Percentiles rank a stretch among this genome's conserved stretches.
Conservation (phyloP, 345 rosid genomes). For the Brassica cretica region DNA sequence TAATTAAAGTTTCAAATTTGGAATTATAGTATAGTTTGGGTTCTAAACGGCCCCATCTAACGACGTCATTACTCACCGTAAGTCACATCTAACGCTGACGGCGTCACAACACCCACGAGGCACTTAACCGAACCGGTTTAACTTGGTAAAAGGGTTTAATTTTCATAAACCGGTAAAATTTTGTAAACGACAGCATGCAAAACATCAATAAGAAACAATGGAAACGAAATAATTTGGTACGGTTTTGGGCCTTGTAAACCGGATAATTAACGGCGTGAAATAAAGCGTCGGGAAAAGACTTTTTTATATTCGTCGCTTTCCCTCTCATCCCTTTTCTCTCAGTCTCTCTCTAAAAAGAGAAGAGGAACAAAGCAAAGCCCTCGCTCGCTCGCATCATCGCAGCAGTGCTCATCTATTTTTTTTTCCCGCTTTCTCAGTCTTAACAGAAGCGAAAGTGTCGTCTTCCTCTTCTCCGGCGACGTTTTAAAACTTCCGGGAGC, state of each 20-base stretch:
- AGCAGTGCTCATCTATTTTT: neutral
- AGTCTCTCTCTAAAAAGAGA: too few relatives aligned
- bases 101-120: neutral
- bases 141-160: neutral
- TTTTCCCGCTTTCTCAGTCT: neutral
- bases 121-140: slow-evolving; percentile 8
- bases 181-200: neutral
- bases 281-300: slow-evolving; percentile 57
- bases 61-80: neutral
- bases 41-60: slow-evolving; percentile 20
- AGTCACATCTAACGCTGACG: slow-evolving; percentile 29
- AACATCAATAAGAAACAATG: too few relatives aligned
- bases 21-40: slow-evolving; percentile 10
- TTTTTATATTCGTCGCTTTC: slow-evolving; percentile 39
- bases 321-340: slow-evolving; percentile 22
- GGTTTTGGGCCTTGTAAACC: neutral
- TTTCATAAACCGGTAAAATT: neutral
- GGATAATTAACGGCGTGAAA: too few relatives aligned
- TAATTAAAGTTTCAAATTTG: neutral
- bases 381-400: slow-evolving; percentile 19
- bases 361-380: slow-evolving; percentile 34
- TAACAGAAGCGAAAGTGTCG: too few relatives aligned
- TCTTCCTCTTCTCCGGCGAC: slow-evolving; percentile 8
- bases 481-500: slow-evolving; percentile 1
- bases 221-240: neutral